Conservation (phyloP, 176 grass and related monocot species). For the Cocos nucifera region DNA sequence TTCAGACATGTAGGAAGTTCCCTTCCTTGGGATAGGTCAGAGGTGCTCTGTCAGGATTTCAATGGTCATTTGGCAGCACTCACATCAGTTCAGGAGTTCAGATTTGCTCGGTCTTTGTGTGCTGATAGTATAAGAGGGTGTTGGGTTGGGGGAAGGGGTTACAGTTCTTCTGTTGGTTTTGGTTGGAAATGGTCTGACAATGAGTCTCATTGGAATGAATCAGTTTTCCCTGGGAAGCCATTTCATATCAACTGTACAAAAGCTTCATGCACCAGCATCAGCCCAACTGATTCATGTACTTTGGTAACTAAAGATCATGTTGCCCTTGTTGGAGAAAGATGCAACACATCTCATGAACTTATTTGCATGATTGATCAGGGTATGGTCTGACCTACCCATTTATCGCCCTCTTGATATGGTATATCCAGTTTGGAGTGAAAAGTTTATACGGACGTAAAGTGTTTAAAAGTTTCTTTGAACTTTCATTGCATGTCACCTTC, state of each 20-base stretch:
- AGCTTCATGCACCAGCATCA: conserved; percentile 27
- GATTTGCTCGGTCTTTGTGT: conserved; percentile 47
- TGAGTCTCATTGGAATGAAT: conserved; percentile 40
- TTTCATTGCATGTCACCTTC: not conserved
- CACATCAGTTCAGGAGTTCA: conserved; percentile 61
- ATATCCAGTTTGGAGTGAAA: no score
- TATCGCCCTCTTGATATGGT: not conserved
- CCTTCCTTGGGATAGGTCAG: conserved; percentile 57
- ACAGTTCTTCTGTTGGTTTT: conserved; percentile 16
- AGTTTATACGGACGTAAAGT: no score
- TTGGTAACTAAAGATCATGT: conserved; percentile 36
- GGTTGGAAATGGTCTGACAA: conserved; percentile 64
- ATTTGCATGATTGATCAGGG: conserved; percentile 72
- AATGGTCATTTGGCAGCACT: conserved; percentile 51
- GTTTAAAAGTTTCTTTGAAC: not conserved
- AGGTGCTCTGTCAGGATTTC: conserved; percentile 41
- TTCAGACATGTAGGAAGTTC: conserved; percentile 43
- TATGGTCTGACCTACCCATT: conserved; percentile 15
- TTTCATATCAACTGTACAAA: conserved; percentile 8
- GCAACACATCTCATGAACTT: conserved; percentile 52
- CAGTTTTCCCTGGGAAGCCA: conserved; percentile 7
- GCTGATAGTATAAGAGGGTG: conserved; percentile 39
- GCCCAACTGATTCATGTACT: conserved; percentile 36
- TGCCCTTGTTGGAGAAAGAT: conserved; percentile 37
- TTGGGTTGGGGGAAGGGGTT: conserved; percentile 61